Evolutionary conservation across 257 asterid species (phyloP), one percentile per base, ranked within the genome.

Genomic region (Plantago elongata): DNA sequence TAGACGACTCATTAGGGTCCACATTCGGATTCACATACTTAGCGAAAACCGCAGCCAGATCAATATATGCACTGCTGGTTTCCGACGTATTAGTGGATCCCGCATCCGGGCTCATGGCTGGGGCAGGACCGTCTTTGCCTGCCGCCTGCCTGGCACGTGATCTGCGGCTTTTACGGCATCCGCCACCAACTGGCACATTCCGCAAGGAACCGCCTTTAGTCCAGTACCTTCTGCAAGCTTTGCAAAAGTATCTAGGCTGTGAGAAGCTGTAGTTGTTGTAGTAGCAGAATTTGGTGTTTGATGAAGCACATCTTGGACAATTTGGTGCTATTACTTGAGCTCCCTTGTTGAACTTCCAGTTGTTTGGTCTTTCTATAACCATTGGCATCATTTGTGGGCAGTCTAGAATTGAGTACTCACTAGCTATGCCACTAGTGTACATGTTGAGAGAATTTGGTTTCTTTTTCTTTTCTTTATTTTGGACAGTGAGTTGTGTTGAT

Each of bases 171-270:
- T 85, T 88, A 18, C 96, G 81, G 54, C 94, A 88, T 34, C 96
- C 93, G 0, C 96, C 95, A 0, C 93, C 93, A 5, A 85, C 79
- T 0, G 96, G 96, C 3, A 89, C 90, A 60, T 83, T 86, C 42
- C 96, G 42, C 15, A 89, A 37, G 5, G 95, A 83, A 45, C 96
- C 96, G 46, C 96, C 96, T 44, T 89, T 89, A 37, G 96, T 89
- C 96, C 96, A 89, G 69, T 89, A 84, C 66, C 97, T 63, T 47
- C 84, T 74, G 65, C 94, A 84, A 30, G 72, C 85, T 77, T 89
- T 89, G 72, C 96, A 89, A 66, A 89, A 89, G 83, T 89, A 84
- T 40, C 96, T 76, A 16, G 95, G 96, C 69, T 89, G 95, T 10
- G 96, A 86, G 29, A 78, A 72, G 70, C 88, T 89, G 60, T 89